Evolutionary conservation across 2,329 filamentous ascomycete genomes (phyloP), one percentile per base, ranked within the genome.

Genomic region (Gaeumannomyces sp.): DNA sequence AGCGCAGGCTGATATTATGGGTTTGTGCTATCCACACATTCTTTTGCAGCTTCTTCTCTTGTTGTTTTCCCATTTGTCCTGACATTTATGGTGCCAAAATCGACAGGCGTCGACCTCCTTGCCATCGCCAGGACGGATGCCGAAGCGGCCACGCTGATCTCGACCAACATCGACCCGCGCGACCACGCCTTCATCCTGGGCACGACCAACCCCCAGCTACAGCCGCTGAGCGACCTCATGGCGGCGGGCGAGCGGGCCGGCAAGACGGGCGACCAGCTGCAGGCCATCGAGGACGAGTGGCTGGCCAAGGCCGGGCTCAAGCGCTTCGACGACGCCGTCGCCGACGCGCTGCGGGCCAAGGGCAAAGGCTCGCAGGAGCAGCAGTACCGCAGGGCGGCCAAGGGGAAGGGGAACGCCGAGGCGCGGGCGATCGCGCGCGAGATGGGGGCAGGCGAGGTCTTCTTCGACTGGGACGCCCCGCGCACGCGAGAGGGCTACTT

Each of bases 1-100:
- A 67, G 94, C 95, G 5, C 95, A 99, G 80, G 94, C 95, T 71
- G 95, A 99, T 75, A 98, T 99, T 73, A 98, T 99, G 95, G 95
- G 90, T 87, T 78, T 70, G 75, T 63, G 53, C 19, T 25, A 14
- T 14, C n/a, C n/a, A n/a, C n/a, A n/a, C n/a, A n/a, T 53, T 25
- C 38, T 19, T 19, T 3, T 25, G 29, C 61, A 27, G n/a, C 4
- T 61, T 64, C 35, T 53, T 53, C 60, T 63, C 59, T n/a, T 59
- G 25, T 31, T 13, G 28, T 10, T 25, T 53, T 35, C 11, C 8
- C 11, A 2, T 35, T 22, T 25, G 45, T n/a, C 1, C 45, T 53
- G 45, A 53, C 45, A 25, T 19, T 1, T 4, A 25, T 5, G 45
- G 45, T 1, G 45, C 38, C 13, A 6, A 4, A 25, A 25, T 4